Evolutionary conservation across 768 basidiomycete genomes (phyloP), one percentile per base, ranked within the genome.

Genomic region (Phaeolepiota aurea): DNA sequence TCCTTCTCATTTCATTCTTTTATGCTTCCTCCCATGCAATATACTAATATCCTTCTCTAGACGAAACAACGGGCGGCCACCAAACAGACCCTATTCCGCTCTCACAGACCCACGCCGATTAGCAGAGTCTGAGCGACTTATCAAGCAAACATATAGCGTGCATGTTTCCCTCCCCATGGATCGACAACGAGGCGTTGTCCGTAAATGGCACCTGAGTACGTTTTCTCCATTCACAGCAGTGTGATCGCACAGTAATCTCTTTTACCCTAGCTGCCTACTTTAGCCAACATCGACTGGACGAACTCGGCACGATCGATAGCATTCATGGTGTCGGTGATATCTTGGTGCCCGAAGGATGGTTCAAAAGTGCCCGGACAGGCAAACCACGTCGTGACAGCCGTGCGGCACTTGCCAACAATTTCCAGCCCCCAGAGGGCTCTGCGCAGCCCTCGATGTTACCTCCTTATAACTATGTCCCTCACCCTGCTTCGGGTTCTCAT

Each of bases 121-220:
- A 14, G 58, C 64, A 19, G 78, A 80, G 44, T 63, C 74, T 41
- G 77, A 82, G 40, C 72, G 79, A 38, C 65, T 89, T 14, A 76
- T 88, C 49, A 89, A 89, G 56, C 86, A 89, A 54, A 89, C 87
- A 0, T 89, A 87, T 52, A 87, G 83, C 33, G 85, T 87, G 30
- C 79, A 76, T 50, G 82, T 87, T 38, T 74, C 77, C 19, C 71
- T 81, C 15, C 70, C 78, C 5, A 54, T 57, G 23, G 75, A 79
- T 40, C 74, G 79, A 18, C 50, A 63, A 28, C 63, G 62, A 46
- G 71, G 68, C 30, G 60, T 70, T 40, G 62, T 77, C 39, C 74
- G 82, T 39, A 89, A 89, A 54, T 88, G 87, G 87, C 87, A 89
- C 52, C 68, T 89, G 20, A 88, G 87, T 87, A 53, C 54, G 82